Conservation (phyloP, 306 rosid genomes). For the Acacia melanoxylon region DNA sequence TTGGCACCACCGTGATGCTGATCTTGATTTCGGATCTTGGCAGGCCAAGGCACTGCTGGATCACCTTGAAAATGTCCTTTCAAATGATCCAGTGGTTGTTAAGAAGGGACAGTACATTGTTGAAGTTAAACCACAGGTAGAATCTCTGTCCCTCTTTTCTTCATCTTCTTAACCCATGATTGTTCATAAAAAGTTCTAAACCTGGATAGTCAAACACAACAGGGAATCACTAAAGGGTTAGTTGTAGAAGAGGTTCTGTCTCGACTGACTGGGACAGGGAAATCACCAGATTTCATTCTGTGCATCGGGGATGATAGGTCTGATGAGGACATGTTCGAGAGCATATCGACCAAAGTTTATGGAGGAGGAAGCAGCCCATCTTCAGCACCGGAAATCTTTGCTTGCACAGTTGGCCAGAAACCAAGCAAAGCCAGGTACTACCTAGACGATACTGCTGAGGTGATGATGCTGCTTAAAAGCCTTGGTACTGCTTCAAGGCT, state of each 20-base stretch:
- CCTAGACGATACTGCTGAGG: constrained; percentile 73
- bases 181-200: constrained; percentile 25
- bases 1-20: constrained; percentile 78
- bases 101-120: constrained; percentile 79
- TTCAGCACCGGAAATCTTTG: constrained; percentile 62
- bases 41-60: constrained; percentile 81
- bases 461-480: constrained; percentile 56
- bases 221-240: constrained; percentile 46
- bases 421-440: constrained; percentile 96
- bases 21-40: constrained; percentile 82
- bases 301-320: constrained; percentile 52
- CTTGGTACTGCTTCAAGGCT: constrained; percentile 50
- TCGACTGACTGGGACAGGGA: constrained; percentile 18
- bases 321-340: constrained; percentile 56
- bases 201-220: constrained; percentile 13
- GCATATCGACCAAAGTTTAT: constrained; percentile 57
- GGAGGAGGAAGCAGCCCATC: constrained; percentile 37
- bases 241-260: constrained; percentile 42
- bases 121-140: constrained; percentile 91
- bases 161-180: constrained; percentile 4
- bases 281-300: constrained; percentile 38
- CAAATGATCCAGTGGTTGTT: constrained; percentile 87
- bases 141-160: constrained; percentile 21
- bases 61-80: constrained; percentile 81
- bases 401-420: constrained; percentile 92